phyloP scores from a whole-genome alignment of 2,329 filamentous ascomycete species.

The Onygenales sp. region DNA sequence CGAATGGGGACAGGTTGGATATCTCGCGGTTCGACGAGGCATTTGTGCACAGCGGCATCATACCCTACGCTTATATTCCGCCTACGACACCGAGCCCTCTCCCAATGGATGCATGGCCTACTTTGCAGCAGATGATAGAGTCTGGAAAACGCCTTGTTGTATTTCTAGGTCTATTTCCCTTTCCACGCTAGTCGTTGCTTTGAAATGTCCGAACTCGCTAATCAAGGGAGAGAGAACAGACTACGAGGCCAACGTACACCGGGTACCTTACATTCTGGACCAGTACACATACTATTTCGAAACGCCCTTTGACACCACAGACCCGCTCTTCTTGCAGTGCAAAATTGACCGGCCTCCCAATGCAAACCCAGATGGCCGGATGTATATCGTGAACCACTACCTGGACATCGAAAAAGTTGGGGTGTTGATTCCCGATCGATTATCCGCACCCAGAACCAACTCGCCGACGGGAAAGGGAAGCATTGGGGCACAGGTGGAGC shows the following conservation, averaged over 20 bases:
- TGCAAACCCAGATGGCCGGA: conserved; percentile 28
- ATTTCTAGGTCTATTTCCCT: conserved; percentile 24
- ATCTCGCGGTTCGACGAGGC: conserved; percentile 24
- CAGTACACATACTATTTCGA: conserved; percentile 39
- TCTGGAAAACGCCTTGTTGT: conserved; percentile 34
- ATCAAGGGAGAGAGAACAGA: conserved; percentile 18
- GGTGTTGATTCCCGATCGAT: conserved; percentile 34
- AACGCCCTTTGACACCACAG: conserved; percentile 34
- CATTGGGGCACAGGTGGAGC: conserved; percentile 32
- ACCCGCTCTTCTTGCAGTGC: conserved; percentile 33
- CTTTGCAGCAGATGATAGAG: conserved; percentile 30
- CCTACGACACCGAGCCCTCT: conserved; percentile 18
- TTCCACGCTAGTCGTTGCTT: not conserved
- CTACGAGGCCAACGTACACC: conserved; percentile 28
- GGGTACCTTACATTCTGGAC: conserved; percentile 34
- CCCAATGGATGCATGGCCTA: conserved; percentile 33
- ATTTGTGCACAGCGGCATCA: conserved; percentile 24
- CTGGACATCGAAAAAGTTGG: conserved; percentile 34
- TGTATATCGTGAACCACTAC: conserved; percentile 43
- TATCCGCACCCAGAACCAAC: conserved; percentile 32
- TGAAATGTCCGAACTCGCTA: not conserved
- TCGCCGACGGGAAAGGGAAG: conserved; percentile 32
- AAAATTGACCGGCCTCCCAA: conserved; percentile 34
- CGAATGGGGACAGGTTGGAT: conserved; percentile 45
- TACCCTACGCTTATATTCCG: conserved; percentile 29